A percentile compares a stretch with the other conserved stretches of the same genome.
phyloP scores from a whole-genome alignment of 768 basidiomycete species.

The Trametes cingulata region DNA sequence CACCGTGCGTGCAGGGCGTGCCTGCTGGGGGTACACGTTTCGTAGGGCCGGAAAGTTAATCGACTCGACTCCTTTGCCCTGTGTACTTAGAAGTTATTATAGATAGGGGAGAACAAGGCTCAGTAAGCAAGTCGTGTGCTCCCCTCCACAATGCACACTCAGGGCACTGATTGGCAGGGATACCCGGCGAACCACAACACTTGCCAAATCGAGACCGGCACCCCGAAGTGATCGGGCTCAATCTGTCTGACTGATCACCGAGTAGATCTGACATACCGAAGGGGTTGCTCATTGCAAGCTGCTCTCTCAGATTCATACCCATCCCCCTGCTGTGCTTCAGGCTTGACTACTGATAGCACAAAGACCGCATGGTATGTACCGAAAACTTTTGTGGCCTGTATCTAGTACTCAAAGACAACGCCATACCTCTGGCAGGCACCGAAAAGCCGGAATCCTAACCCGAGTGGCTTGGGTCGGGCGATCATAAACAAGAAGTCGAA shows the following conservation, averaged over 20 bases:
- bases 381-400: neutral
- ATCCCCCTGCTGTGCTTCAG: neutral
- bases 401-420: neutral
- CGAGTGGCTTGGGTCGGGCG: constrained; percentile 88
- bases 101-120: too few species aligned
- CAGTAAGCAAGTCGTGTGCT: too few species aligned
- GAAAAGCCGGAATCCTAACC: constrained; percentile 61
- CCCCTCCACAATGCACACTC: too few species aligned
- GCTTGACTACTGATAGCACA: too few species aligned
- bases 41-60: too few species aligned
- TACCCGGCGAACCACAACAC: neutral
- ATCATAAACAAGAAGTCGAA: constrained; percentile 91
- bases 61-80: too few species aligned
- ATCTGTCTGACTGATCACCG: constrained; percentile 15
- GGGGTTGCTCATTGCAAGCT: neutral
- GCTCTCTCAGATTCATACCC: neutral
- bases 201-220: neutral
- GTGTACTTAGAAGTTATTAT: too few species aligned
- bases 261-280: constrained; percentile 10
- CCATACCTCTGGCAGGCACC: constrained; percentile 27
- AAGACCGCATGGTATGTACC: neutral
- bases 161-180: too few species aligned
- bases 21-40: too few species aligned
- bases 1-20: too few species aligned
- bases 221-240: constrained; percentile 9